Evolutionary conservation across 192 early-diverging fungal genomes (phyloP).

Genomic region (Phycomyces blakesleeanus): DNA sequence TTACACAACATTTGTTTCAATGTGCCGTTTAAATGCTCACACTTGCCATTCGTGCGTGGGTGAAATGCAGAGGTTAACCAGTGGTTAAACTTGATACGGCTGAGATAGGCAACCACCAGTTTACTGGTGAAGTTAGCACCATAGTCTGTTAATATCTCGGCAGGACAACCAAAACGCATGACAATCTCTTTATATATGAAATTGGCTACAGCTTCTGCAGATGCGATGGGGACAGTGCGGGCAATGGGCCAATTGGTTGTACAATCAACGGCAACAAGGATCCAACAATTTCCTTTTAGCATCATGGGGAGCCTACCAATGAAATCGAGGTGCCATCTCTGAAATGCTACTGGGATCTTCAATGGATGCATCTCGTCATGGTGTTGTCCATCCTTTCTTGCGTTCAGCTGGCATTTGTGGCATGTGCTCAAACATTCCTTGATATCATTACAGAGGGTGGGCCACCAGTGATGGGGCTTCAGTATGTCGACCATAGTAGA

Average conservation of each 20-base stretch:
- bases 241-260: constrained; percentile 30
- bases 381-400: background rate
- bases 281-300: constrained; percentile 8
- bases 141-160: constrained; percentile 19
- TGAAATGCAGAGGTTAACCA: constrained; percentile 21
- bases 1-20: constrained; percentile 10
- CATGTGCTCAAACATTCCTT: background rate
- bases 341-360: background rate
- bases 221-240: constrained; percentile 6
- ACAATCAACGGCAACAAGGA: constrained; percentile 25
- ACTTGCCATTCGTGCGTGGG: constrained; percentile 15
- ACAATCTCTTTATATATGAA: constrained; percentile 34
- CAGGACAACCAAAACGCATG: constrained; percentile 28
- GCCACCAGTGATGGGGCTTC: background rate
- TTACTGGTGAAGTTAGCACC: constrained; percentile 18
- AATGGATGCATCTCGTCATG: background rate
- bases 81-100: constrained; percentile 1
- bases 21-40: constrained; percentile 8
- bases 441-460: no score
- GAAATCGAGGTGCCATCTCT: constrained; percentile 12
- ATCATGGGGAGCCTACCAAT: constrained; percentile 5
- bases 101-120: background rate
- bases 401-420: constrained; percentile 1
- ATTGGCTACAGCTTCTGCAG: constrained; percentile 5
- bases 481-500: background rate